phyloP scores from a whole-genome alignment of 169 alveolate species.

The Eimeria mitis region DNA sequence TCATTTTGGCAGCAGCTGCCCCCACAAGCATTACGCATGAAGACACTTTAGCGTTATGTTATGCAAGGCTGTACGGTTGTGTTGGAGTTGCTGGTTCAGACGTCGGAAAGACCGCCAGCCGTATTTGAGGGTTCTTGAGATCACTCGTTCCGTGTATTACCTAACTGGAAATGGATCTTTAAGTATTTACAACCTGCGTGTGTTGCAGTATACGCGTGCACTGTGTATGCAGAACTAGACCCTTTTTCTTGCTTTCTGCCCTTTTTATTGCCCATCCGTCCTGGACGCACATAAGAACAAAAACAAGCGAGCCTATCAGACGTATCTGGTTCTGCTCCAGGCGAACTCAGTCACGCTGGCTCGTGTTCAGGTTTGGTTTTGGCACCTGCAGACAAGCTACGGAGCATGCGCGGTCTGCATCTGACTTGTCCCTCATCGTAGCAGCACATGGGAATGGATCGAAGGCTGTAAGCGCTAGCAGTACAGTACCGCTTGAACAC shows the following conservation, averaged over 20 bases:
- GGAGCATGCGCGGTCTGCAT: not conserved
- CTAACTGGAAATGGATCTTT: not conserved
- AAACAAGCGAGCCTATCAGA: not conserved
- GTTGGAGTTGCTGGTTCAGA: not conserved
- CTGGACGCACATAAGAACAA: not conserved
- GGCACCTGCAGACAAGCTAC: not conserved
- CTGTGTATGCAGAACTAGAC: not conserved
- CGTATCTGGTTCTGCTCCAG: not conserved
- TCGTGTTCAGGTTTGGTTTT: not conserved
- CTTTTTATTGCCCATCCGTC: not conserved
- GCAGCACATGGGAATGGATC: not conserved
- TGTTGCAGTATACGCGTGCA: not conserved
- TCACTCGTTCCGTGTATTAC: not conserved
- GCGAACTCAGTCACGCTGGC: not conserved
- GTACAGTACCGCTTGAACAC: not conserved
- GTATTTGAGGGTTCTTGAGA: not conserved
- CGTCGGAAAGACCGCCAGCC: not conserved
- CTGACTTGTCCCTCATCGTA: not conserved
- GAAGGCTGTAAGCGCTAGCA: not conserved
- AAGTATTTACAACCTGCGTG: not conserved
- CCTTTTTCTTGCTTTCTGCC: not conserved
- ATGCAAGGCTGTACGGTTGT: slow-evolving; percentile 1
- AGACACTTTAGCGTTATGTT: too few relatives aligned
- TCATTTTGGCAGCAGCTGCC: not conserved
- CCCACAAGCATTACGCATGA: not conserved